These are phyloP conservation scores for Torulaspora indica DNA, from an alignment of 805 yeast genomes.

Conservation along the genomic window DNA sequence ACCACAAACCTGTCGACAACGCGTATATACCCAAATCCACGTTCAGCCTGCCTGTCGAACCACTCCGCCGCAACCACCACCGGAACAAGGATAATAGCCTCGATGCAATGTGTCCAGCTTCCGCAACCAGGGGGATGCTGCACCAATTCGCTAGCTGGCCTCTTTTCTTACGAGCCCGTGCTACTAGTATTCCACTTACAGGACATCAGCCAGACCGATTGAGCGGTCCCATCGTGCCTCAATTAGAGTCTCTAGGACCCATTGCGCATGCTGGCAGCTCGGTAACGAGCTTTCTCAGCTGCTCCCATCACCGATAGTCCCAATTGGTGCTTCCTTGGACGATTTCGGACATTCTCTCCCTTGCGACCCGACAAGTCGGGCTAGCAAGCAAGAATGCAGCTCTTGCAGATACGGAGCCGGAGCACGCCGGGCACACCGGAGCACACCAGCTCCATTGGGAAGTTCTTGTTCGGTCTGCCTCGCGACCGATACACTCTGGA, in stretches of 20 bases:
- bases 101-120: background rate
- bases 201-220: background rate
- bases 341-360: background rate
- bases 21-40: constrained; percentile 1
- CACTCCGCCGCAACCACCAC: background rate
- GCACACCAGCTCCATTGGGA: too few relatives aligned
- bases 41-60: background rate
- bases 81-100: background rate
- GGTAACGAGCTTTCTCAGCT: too few relatives aligned
- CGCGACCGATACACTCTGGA: too few relatives aligned
- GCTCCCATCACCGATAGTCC: too few relatives aligned
- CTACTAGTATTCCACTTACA: background rate
- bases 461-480: too few relatives aligned
- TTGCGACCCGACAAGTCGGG: background rate
- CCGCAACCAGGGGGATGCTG: background rate
- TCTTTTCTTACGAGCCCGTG: background rate
- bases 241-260: background rate
- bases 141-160: background rate
- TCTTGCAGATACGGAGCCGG: background rate
- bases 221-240: background rate
- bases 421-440: too few relatives aligned
- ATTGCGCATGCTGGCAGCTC: background rate
- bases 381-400: background rate
- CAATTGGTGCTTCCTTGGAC: too few relatives aligned
- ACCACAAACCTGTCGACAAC: constrained; percentile 1